phyloP scores from a whole-genome alignment of 257 asterid species.

The Solanum medicagineum region DNA sequence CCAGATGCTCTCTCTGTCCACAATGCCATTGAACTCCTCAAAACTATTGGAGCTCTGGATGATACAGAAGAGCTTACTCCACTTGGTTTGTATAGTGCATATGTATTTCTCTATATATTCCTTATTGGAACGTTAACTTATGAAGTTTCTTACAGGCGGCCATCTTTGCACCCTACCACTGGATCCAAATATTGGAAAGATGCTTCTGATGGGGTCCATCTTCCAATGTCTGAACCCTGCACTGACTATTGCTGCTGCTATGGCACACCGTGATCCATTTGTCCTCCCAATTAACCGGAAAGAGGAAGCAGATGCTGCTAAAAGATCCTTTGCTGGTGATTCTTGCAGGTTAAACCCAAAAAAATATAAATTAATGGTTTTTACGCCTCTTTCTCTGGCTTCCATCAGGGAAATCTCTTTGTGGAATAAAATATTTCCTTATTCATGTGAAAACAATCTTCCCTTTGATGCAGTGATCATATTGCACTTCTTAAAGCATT shows the following conservation, averaged over 20 bases:
- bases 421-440: background rate
- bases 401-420: background rate
- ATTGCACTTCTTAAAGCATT: slow-evolving; percentile 89
- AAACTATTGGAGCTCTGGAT: slow-evolving; percentile 88
- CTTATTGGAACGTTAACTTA: background rate
- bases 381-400: slow-evolving; percentile 1
- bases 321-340: slow-evolving; percentile 85
- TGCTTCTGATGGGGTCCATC: slow-evolving; percentile 97
- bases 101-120: background rate
- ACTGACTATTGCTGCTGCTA: slow-evolving; percentile 91
- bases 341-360: slow-evolving; percentile 71
- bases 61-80: slow-evolving; percentile 88
- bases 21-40: slow-evolving; percentile 91
- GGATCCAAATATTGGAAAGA: slow-evolving; percentile 97
- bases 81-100: slow-evolving; percentile 48
- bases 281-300: slow-evolving; percentile 80
- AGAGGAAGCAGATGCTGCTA: slow-evolving; percentile 89
- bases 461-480: slow-evolving; percentile 56
- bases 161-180: slow-evolving; percentile 87
- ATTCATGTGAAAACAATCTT: slow-evolving; percentile 2
- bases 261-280: slow-evolving; percentile 87
- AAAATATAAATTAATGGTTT: background rate
- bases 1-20: slow-evolving; percentile 84
- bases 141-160: slow-evolving; percentile 35
- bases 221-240: slow-evolving; percentile 94